A percentile compares a stretch with the other conserved stretches of the same genome.
Evolutionary conservation across 257 asterid species (phyloP).

Genomic region (Gentiana macrophylla): DNA sequence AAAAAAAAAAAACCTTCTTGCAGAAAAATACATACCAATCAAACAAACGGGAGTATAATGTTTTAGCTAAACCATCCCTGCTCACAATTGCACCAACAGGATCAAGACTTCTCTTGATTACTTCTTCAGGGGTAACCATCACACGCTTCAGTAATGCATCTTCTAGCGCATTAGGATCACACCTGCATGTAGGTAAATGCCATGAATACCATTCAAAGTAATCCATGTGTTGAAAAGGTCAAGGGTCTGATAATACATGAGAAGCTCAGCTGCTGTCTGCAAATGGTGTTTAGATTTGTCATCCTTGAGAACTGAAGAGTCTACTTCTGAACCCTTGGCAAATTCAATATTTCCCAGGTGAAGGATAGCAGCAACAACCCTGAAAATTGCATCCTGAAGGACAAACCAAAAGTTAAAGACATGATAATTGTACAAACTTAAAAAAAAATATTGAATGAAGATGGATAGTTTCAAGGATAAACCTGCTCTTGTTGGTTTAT

Average conservation of each 20-base stretch:
- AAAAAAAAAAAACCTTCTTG: conserved; percentile 3
- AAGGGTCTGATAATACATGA: conserved; percentile 45
- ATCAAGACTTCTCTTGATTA: conserved; percentile 96
- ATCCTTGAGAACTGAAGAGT: conserved; percentile 81
- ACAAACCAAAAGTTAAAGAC: conserved; percentile 12
- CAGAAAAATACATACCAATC: conserved; percentile 53
- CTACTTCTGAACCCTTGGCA: conserved; percentile 63
- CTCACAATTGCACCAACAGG: conserved; percentile 76
- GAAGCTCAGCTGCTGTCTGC: conserved; percentile 79
- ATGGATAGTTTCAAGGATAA: conserved; percentile 11
- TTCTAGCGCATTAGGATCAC: conserved; percentile 59
- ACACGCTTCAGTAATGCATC: conserved; percentile 92
- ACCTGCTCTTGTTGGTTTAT: conserved; percentile 93
- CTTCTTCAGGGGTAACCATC: conserved; percentile 99
- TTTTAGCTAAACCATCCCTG: conserved; percentile 93
- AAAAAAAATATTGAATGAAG: conserved; percentile 6
- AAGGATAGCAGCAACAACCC: conserved; percentile 93
- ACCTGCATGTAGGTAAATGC: conserved; percentile 35
- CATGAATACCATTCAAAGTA: conserved; percentile 6
- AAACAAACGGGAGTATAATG: conserved; percentile 81
- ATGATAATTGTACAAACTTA: conserved; percentile 5
- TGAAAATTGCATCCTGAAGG: conserved; percentile 86
- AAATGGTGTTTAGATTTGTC: conserved; percentile 89
- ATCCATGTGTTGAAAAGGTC: conserved; percentile 8
- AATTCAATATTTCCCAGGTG: conserved; percentile 90